Percentiles rank a stretch among this genome's conserved stretches.
phyloP scores from a whole-genome alignment of 225 moss, liverwort and hornwort species.

The Pleurozium schreberi region DNA sequence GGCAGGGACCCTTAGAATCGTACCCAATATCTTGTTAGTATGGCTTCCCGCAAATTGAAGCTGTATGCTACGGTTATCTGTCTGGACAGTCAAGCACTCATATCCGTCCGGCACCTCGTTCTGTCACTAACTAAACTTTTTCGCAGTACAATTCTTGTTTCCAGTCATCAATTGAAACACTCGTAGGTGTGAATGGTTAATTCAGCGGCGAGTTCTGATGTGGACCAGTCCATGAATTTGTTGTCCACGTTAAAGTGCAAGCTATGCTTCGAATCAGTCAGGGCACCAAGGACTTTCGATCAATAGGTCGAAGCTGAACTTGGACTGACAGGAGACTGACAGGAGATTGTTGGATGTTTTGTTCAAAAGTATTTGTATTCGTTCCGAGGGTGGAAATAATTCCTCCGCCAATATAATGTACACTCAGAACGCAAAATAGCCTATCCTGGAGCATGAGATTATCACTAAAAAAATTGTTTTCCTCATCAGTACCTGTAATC shows the following conservation, averaged over 20 bases:
- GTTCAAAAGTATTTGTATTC: neutral
- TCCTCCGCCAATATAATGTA: neutral
- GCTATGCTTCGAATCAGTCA: neutral
- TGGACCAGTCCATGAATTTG: neutral
- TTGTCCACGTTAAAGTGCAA: neutral
- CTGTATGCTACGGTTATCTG: neutral
- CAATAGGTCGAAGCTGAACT: neutral
- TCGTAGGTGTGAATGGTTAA: neutral
- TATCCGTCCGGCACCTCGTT: neutral
- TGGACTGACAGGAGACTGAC: neutral
- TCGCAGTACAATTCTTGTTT: neutral
- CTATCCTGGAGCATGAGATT: neutral
- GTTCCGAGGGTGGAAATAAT: neutral
- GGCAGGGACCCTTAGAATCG: no score
- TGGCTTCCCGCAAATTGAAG: neutral
- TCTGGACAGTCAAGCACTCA: neutral
- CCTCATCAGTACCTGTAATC: conserved; percentile 24
- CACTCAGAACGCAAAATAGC: neutral
- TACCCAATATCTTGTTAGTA: neutral
- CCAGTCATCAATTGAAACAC: neutral
- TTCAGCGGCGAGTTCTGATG: neutral
- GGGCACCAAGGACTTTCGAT: neutral
- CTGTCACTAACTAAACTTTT: neutral
- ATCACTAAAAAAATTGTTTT: neutral
- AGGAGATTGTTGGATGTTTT: neutral